phyloP scores from a whole-genome alignment of 768 basidiomycete species.

The Dentipellis sp. region DNA sequence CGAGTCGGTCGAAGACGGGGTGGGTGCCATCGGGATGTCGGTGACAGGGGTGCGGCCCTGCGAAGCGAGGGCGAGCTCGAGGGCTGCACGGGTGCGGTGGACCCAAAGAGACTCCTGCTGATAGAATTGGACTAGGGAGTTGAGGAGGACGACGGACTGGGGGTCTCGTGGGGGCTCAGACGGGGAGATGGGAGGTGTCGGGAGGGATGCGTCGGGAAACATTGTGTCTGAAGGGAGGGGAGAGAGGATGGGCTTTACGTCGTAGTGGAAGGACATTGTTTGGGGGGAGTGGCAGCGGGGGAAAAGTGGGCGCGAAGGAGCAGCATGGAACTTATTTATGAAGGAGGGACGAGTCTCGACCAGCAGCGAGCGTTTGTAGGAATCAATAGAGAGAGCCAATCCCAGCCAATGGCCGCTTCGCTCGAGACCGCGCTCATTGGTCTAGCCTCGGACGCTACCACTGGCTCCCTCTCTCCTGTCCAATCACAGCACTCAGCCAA shows the following conservation, averaged over 20 bases:
- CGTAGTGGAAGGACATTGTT: background rate
- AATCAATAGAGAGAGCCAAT: background rate
- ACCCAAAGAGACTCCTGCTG: slow-evolving; percentile 68
- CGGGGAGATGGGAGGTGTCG: slow-evolving; percentile 23
- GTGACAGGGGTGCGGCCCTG: slow-evolving; percentile 17
- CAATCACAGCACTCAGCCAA: slow-evolving; percentile 14
- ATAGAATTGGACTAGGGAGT: slow-evolving; percentile 58
- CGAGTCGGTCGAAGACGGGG: slow-evolving; percentile 13
- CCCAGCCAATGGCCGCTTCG: background rate
- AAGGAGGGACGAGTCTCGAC: slow-evolving; percentile 5
- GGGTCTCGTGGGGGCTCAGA: slow-evolving; percentile 11
- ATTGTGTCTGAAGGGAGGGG: slow-evolving; percentile 4
- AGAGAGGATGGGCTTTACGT: background rate
- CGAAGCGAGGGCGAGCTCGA: slow-evolving; percentile 37
- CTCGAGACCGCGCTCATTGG: background rate
- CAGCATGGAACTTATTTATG: background rate
- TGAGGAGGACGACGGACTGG: slow-evolving; percentile 46
- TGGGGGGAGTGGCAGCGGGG: background rate
- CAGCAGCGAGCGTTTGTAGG: background rate
- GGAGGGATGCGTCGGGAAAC: slow-evolving; percentile 16
- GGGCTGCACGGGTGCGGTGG: slow-evolving; percentile 50
- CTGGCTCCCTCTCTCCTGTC: background rate
- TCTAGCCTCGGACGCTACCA: background rate
- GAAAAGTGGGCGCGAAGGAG: background rate
- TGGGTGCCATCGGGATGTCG: slow-evolving; percentile 4